These are phyloP conservation scores for Cryptococcus sp. DNA, from an alignment of 1,284 basidiomycete species.

Conservation along the genomic window DNA sequence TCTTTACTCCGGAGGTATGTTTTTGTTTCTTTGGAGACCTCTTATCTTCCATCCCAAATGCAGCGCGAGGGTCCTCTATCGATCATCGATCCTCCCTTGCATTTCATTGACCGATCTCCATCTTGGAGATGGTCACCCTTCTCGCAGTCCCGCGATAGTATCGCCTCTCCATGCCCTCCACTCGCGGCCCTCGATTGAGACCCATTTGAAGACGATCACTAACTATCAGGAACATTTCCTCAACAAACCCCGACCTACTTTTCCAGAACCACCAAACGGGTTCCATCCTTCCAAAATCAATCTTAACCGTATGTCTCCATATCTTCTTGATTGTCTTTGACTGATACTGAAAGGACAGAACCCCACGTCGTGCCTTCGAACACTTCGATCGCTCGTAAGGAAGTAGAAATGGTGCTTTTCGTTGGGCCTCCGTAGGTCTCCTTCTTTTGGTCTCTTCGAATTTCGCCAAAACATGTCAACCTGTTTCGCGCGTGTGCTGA, in stretches of 20 bases:
- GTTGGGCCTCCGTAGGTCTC: constrained; percentile 66
- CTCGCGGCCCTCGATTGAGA: too few relatives aligned
- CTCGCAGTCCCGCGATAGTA: neutral
- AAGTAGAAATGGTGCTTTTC: constrained; percentile 67
- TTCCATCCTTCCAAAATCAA: constrained; percentile 30
- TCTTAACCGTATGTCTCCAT: neutral
- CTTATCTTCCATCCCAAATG: too few relatives aligned
- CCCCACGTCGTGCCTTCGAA: constrained; percentile 61
- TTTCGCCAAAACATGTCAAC: neutral
- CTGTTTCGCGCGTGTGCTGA: neutral
- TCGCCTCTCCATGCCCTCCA: neutral
- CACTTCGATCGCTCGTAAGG: constrained; percentile 56
- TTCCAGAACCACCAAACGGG: constrained; percentile 35
- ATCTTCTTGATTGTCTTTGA: neutral
- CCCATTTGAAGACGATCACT: too few relatives aligned
- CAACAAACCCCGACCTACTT: constrained; percentile 48
- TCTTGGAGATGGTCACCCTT: neutral
- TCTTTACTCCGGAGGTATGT: constrained; percentile 63
- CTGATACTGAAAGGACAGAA: constrained; percentile 41
- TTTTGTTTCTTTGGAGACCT: too few relatives aligned
- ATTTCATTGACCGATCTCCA: too few relatives aligned
- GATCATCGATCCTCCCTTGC: neutral
- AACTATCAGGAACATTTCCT: constrained; percentile 60
- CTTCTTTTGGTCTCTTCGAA: neutral
- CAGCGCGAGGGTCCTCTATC: too few relatives aligned